Base-by-base conservation (phyloP, 1,284 basidiomycete species). In the Thecaphora frezii region DNA sequence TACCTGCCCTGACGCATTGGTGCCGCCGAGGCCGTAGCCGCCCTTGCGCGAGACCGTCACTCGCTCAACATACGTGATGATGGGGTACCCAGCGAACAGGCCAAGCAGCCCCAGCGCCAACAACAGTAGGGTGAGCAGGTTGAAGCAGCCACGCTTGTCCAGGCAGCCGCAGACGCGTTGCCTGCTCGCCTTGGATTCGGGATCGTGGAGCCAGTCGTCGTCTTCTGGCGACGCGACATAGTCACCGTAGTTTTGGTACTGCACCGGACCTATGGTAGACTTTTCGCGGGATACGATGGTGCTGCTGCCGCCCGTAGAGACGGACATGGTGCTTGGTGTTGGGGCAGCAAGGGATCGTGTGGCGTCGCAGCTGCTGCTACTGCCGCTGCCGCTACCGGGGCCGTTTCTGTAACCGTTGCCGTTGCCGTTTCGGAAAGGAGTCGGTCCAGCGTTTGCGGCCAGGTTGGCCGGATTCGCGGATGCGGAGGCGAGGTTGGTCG, bases 51-150 rank as follows among this genome's bases (percentile, higher is more conserved):
- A 47, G 7, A 24, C 38, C 12, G 44, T 42, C 9, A 24, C 19
- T 8, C 53, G 33, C 1, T 41, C 41, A 14, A 59, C 40, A 48
- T 50, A 62, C 2, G 60, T 52, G 22, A 67, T 51, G 46, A 73
- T 59, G 3, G 71, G 71, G 23, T 72, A 70, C 0, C 59, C 70
- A 12, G 54, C 58, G 30, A 74, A 69, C 39, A 74, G 49, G 18
- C 51, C 51, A 14, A 72, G 39, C 28, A 74, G 45, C 5, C 48
- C 67, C 4, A 57, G 14, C 1, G 58, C 48, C 33, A 72, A 46
- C 10, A 74, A 12, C 0, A 50, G 26, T 12, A 74, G 43, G 7
- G 56, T 54, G 8, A 56, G 47, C n/a, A 74, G 54, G 39, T 73
- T 73, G 24, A 68, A 38, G 10, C 65, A 16, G 13, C 65, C 68